Conservation (phyloP, 257 asterid genomes). For the Primulina tabacum region DNA sequence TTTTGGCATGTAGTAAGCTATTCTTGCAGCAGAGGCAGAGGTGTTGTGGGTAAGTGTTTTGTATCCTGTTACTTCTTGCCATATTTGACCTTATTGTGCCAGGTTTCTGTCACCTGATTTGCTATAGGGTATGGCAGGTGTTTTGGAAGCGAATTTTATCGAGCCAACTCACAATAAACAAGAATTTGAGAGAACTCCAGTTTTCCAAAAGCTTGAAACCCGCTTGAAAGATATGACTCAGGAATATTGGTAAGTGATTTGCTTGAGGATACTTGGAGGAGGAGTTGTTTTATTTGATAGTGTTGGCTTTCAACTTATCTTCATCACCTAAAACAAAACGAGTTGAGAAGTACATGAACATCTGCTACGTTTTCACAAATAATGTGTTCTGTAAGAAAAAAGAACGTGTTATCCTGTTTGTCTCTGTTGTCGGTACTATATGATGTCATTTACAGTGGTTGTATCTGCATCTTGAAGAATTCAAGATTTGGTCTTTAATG, state of each 20-base stretch:
- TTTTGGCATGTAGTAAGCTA: slow-evolving; percentile 80
- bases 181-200: slow-evolving; percentile 89
- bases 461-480: slow-evolving; percentile 11
- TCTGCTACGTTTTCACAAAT: background rate
- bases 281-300: background rate
- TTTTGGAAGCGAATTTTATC: slow-evolving; percentile 86
- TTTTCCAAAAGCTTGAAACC: slow-evolving; percentile 85
- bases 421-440: background rate
- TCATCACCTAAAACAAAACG: background rate
- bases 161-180: slow-evolving; percentile 91
- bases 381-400: background rate
- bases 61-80: slow-evolving; percentile 19
- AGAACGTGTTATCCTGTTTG: slow-evolving; percentile 3
- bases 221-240: slow-evolving; percentile 81
- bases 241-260: slow-evolving; percentile 76
- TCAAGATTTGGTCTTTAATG: background rate
- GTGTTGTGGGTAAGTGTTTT: slow-evolving; percentile 81
- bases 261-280: slow-evolving; percentile 1
- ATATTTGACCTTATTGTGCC: slow-evolving; percentile 19
- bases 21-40: slow-evolving; percentile 71
- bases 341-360: slow-evolving; percentile 1
- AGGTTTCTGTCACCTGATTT: slow-evolving; percentile 17
- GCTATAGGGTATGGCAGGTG: slow-evolving; percentile 45
- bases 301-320: slow-evolving; percentile 15
- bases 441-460: background rate